Base-by-base conservation (phyloP, 2,329 filamentous ascomycete genomes). In the Rutstroemia sp. region DNA sequence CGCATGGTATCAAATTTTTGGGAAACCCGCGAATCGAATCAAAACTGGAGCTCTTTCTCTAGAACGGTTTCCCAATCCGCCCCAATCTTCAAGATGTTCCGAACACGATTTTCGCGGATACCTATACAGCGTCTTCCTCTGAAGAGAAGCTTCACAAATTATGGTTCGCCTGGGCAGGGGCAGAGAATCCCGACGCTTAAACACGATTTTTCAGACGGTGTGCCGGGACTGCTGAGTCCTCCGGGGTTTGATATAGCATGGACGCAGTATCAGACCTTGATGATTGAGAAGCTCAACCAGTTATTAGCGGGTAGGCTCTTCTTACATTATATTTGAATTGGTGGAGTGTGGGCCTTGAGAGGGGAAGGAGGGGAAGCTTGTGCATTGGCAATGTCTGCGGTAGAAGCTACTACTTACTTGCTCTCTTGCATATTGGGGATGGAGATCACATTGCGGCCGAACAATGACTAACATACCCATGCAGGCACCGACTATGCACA, bases 221-320 rank as follows among this genome's bases (percentile, higher is more conserved):
- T 96, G 5, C 80, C 83, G n/a, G 82, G 83, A 14, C 78, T 97
- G 59, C 77, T 96, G 69, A 85, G 85, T 30, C 71, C 78, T 2
- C 76, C 80, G 51, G 88, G 82, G 54, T 95, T 88, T 72, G 74
- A 86, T 56, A 79, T 89, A 54, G 85, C 91, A 50, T 99, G 90
- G 85, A 86, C 80, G 37, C 78, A 91, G 68, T 95, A 96, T 75
- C 91, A 95, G 78, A 70, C 75, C 39, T 73, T 87, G 63, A 78
- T 92, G 67, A 72, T 92, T 52, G 77, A 90, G 61, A 88, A 87
- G 72, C 79, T 97, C 70, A 95, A 95, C 72, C 73, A 77, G 57
- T 72, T 88, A 67, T 87, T 82, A 60, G 82, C 79, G 61, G 91
- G 92, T 91, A 79, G 63, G 78, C 74, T 44, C 39, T 56, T 37